These are phyloP conservation scores for Phialophora expanda DNA, from an alignment of 2,329 filamentous ascomycete species.

Conservation along the genomic window DNA sequence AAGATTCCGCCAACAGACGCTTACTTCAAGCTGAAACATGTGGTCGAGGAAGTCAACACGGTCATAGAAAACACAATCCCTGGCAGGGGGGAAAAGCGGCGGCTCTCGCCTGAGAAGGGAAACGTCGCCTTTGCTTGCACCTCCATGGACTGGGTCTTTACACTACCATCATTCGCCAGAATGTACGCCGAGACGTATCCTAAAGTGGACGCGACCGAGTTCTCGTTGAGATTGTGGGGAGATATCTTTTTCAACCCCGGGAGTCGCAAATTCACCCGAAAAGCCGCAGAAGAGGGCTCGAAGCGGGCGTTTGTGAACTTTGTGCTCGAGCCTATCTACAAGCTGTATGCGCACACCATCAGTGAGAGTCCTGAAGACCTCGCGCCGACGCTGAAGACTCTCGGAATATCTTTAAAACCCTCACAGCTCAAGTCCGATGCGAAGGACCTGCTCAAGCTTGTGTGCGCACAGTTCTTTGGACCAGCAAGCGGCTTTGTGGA, in stretches of 20 bases:
- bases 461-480: slow-evolving; percentile 95
- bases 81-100: slow-evolving; percentile 75
- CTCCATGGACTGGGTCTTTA: slow-evolving; percentile 96
- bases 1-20: slow-evolving; percentile 93
- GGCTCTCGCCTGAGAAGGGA: slow-evolving; percentile 92
- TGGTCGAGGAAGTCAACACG: slow-evolving; percentile 98
- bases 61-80: slow-evolving; percentile 88
- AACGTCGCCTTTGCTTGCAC: slow-evolving; percentile 97
- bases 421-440: slow-evolving; percentile 91
- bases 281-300: slow-evolving; percentile 77
- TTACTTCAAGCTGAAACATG: slow-evolving; percentile 98
- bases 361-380: slow-evolving; percentile 86
- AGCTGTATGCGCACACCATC: slow-evolving; percentile 92
- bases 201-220: slow-evolving; percentile 79
- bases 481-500: slow-evolving; percentile 89
- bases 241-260: slow-evolving; percentile 94
- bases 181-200: slow-evolving; percentile 93
- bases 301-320: slow-evolving; percentile 93
- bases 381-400: slow-evolving; percentile 73
- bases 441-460: slow-evolving; percentile 82
- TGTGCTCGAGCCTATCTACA: slow-evolving; percentile 95
- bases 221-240: slow-evolving; percentile 87
- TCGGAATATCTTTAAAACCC: slow-evolving; percentile 88
- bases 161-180: slow-evolving; percentile 87
- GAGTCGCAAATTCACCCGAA: slow-evolving; percentile 90